Evolutionary conservation across 805 yeast species (phyloP).

Genomic region (Maudiozyma saulgeensis): DNA sequence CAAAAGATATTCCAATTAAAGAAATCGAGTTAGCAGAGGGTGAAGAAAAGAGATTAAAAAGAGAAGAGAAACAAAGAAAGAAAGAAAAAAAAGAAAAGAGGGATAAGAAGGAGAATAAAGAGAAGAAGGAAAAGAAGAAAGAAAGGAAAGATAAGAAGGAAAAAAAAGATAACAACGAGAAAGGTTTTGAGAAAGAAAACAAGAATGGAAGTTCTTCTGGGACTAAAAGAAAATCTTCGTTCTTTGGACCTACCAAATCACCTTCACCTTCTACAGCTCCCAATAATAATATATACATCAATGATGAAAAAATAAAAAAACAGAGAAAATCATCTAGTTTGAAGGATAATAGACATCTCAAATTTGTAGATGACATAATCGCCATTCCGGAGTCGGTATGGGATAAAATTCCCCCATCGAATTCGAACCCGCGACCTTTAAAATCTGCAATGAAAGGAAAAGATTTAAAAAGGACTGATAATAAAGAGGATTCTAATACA

Average conservation of each 20-base stretch:
- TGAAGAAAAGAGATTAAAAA: constrained; percentile 1
- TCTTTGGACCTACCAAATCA: constrained; percentile 25
- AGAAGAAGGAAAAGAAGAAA: background rate
- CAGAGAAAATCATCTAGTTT: constrained; percentile 3
- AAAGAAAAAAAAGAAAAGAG: constrained; percentile 4
- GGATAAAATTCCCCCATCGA: constrained; percentile 1
- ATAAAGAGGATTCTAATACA: background rate
- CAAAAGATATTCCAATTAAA: background rate
- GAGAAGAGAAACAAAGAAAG: background rate
- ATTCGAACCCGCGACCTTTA: background rate
- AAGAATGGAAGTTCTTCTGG: constrained; percentile 7
- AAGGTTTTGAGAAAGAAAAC: background rate
- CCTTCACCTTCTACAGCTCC: constrained; percentile 6
- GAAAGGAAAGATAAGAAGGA: constrained; percentile 3
- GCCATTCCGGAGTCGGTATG: constrained; percentile 6
- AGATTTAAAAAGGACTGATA: background rate
- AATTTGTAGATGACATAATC: constrained; percentile 15
- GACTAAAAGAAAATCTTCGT: constrained; percentile 25
- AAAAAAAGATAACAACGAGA: background rate
- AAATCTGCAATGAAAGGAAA: background rate
- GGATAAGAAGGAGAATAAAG: constrained; percentile 3
- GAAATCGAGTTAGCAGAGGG: background rate
- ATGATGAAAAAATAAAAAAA: constrained; percentile 8
- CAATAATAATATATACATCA: constrained; percentile 8
- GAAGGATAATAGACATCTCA: constrained; percentile 11